Evolutionary conservation across 306 rosid species (phyloP).

Genomic region (Vigna radiata): DNA sequence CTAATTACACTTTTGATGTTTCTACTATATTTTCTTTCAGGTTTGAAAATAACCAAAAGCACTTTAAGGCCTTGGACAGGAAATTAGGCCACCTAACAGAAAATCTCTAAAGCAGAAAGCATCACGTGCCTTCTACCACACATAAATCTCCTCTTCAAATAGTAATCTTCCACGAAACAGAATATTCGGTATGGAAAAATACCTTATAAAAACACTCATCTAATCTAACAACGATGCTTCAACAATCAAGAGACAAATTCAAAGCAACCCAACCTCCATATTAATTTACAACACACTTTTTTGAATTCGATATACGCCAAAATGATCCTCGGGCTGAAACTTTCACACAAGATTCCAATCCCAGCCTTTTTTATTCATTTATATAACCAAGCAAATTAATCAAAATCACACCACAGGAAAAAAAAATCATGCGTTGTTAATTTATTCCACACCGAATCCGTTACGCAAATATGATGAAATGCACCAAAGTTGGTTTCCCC

Average conservation of each 20-base stretch:
- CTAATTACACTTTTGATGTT: not conserved
- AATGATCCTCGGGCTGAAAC: not conserved
- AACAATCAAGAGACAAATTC: conserved; percentile 37
- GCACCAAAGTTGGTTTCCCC: not conserved
- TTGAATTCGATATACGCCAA: conserved; percentile 11
- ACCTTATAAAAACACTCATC: not conserved
- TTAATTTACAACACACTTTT: not conserved
- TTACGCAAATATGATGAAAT: not conserved
- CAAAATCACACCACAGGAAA: not conserved
- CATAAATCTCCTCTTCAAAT: conserved; percentile 4
- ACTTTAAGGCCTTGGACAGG: not conserved
- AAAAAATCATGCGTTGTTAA: not conserved
- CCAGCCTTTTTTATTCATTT: conserved; percentile 4
- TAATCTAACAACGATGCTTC: conserved; percentile 26
- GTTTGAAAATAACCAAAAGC: conserved; percentile 9
- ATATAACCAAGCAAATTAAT: not conserved
- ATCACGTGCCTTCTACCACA: conserved; percentile 29
- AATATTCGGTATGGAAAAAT: conserved; percentile 23
- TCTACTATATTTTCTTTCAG: not conserved
- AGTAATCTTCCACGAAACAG: conserved; percentile 33
- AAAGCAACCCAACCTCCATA: conserved; percentile 36
- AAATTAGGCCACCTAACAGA: conserved; percentile 30
- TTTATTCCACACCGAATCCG: not conserved
- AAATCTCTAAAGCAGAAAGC: not conserved
- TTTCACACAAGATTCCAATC: conserved; percentile 29